Base-by-base conservation (phyloP, 2,329 filamentous ascomycete species). In the Trichophyton simii region DNA sequence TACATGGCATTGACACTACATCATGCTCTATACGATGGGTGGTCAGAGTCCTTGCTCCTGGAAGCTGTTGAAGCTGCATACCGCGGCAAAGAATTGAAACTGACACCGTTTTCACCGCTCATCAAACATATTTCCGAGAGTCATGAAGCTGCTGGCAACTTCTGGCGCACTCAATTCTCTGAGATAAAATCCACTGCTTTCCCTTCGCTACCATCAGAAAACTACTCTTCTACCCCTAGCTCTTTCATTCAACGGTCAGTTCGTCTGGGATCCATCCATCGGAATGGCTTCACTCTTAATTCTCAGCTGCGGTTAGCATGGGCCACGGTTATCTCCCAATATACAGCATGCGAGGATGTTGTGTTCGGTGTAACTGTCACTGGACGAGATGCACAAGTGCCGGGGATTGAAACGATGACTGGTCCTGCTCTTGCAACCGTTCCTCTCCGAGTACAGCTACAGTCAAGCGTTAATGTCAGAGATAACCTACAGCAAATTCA, bases 401-500 rank as follows among this genome's bases (percentile, higher is more conserved):
- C 66, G 7, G 73, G 69, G 2, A 70, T 76, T n/a, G 70, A 72
- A 50, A 66, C 68, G 42, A 74, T 77, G 31, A 66, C 73, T 34
- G 75, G 74, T 3, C 72, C 75, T 3, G 72, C 73, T 0, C 71
- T 77, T 31, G 69, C 73, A 1, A 75, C 74, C 2, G 70, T 75
- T 3, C 75, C 75, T 3, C 66, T 73, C 13, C 67, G 74, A 3
- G 58, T 75, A 3, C 65, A 65, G 28, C 60, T 75, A 3, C 61
- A 72, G 58, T 64, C 22, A 20, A 31, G 9, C 2, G 6, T 8
- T 15, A 48, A 54, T 15, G 28, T 61, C n/a, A 22, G 18, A 22
- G 58, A 41, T 0, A 46, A 36, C 15, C 71, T 86, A 3, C 75
- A 79, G 54, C 69, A 73, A 1, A 75, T 86, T 3, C 82, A 85